phyloP scores from a whole-genome alignment of 1,284 basidiomycete genomes.

The Neotropicomus parvogracilis region DNA sequence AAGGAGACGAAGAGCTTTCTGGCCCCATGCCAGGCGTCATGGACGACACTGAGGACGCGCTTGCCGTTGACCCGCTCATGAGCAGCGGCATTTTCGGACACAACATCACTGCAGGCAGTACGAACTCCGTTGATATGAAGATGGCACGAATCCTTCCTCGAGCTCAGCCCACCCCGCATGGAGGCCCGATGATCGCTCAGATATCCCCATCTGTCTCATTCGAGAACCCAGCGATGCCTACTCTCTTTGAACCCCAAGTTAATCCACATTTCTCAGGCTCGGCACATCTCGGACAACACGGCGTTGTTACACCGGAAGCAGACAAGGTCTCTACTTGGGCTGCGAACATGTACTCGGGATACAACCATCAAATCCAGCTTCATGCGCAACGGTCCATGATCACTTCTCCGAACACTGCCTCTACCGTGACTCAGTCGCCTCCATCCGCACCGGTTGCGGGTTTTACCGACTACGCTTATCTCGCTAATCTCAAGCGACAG shows the following conservation, averaged over 20 bases:
- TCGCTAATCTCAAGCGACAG: constrained; percentile 35
- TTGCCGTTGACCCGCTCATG: constrained; percentile 20
- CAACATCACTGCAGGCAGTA: constrained; percentile 22
- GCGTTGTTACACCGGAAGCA: constrained; percentile 18
- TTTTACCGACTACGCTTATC: constrained; percentile 32
- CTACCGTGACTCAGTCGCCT: constrained; percentile 22
- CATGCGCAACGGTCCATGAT: constrained; percentile 31
- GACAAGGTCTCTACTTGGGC: constrained; percentile 34
- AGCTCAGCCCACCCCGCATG: constrained; percentile 19
- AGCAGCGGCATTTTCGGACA: constrained; percentile 23
- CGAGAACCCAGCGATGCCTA: constrained; percentile 34
- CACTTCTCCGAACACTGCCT: constrained; percentile 35
- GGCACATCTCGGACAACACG: constrained; percentile 22
- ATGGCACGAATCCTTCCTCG: constrained; percentile 24
- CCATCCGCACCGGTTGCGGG: constrained; percentile 14
- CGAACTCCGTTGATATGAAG: constrained; percentile 25
- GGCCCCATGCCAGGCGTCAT: constrained; percentile 18
- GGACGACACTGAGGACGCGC: constrained; percentile 31
- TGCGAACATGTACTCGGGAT: constrained; percentile 33
- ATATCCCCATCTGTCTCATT: constrained; percentile 30
- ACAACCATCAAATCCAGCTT: constrained; percentile 29
- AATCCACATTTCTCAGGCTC: constrained; percentile 17
- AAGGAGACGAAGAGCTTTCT: constrained; percentile 32
- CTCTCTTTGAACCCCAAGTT: constrained; percentile 31
- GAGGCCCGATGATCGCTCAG: constrained; percentile 31